phyloP scores from a whole-genome alignment of 495 filamentous ascomycete species.

The Bryoglossum gracile region DNA sequence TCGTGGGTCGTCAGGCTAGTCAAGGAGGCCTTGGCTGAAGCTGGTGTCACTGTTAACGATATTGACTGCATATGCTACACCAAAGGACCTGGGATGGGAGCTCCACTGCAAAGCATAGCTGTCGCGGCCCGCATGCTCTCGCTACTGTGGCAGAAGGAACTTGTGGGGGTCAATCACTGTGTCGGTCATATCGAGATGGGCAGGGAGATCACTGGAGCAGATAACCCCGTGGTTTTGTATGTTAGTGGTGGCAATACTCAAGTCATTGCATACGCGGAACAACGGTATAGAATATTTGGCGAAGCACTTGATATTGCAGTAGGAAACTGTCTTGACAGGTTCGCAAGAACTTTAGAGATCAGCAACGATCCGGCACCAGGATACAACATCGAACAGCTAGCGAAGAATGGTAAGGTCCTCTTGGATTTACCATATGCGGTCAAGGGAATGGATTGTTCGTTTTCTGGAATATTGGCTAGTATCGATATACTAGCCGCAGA shows the following conservation, averaged over 20 bases:
- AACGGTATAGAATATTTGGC: slow-evolving; percentile 94
- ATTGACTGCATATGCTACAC: slow-evolving; percentile 94
- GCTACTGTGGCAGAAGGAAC: slow-evolving; percentile 76
- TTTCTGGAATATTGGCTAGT: slow-evolving; percentile 79
- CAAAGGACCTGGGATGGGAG: slow-evolving; percentile 93
- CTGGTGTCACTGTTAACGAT: slow-evolving; percentile 52
- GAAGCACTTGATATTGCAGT: slow-evolving; percentile 97
- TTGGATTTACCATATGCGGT: slow-evolving; percentile 92
- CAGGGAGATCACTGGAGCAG: slow-evolving; percentile 79
- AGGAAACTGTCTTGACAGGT: slow-evolving; percentile 94
- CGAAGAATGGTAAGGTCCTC: slow-evolving; percentile 66
- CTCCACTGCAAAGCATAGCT: slow-evolving; percentile 82
- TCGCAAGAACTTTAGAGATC: slow-evolving; percentile 83
- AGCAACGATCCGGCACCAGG: slow-evolving; percentile 94
- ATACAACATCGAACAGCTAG: slow-evolving; percentile 96
- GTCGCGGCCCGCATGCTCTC: slow-evolving; percentile 75
- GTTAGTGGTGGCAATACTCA: slow-evolving; percentile 96
- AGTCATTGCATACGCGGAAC: slow-evolving; percentile 91
- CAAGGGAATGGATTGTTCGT: slow-evolving; percentile 97
- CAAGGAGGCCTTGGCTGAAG: slow-evolving; percentile 65
- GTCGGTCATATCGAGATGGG: slow-evolving; percentile 99
- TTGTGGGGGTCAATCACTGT: slow-evolving; percentile 96
- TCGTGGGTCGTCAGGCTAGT: slow-evolving; percentile 74
- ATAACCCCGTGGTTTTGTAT: slow-evolving; percentile 93
- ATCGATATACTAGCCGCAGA: slow-evolving; percentile 70